Conservation (phyloP, 352 stramenopile genomes). For the Phytophthora hibernalis region DNA sequence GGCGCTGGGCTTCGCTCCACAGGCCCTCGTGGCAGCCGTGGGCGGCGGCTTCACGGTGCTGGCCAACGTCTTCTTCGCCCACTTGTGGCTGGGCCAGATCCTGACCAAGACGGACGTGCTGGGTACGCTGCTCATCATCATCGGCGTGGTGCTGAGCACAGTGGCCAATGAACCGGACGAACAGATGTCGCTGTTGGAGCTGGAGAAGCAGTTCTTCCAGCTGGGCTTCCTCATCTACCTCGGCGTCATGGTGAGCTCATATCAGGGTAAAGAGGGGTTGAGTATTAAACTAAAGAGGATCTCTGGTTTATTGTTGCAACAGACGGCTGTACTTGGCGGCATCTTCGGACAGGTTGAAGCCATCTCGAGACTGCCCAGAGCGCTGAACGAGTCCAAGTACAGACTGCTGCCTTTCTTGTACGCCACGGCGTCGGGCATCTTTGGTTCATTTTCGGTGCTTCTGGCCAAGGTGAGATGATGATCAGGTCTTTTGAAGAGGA, state of each 20-base stretch:
- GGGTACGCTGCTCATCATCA: constrained; percentile 82
- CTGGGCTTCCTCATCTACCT: constrained; percentile 82
- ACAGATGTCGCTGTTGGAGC: constrained; percentile 78
- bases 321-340: constrained; percentile 63
- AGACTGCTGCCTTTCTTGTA: constrained; percentile 81
- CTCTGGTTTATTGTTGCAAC: constrained; percentile 1
- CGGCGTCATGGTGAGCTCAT: constrained; percentile 63
- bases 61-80: constrained; percentile 90
- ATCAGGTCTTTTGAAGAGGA: neutral
- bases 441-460: constrained; percentile 84
- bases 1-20: constrained; percentile 86
- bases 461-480: constrained; percentile 66
- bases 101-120: constrained; percentile 71
- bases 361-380: constrained; percentile 58
- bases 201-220: constrained; percentile 85
- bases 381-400: constrained; percentile 68
- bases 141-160: constrained; percentile 83
- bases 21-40: constrained; percentile 86
- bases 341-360: constrained; percentile 84
- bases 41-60: constrained; percentile 88
- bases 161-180: constrained; percentile 84
- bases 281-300: constrained; percentile 18
- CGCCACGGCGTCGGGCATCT: constrained; percentile 83
- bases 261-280: neutral
- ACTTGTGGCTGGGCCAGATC: constrained; percentile 85